Conservation (phyloP, 2,329 filamentous ascomycete species). For the Penicillium crustosum region DNA sequence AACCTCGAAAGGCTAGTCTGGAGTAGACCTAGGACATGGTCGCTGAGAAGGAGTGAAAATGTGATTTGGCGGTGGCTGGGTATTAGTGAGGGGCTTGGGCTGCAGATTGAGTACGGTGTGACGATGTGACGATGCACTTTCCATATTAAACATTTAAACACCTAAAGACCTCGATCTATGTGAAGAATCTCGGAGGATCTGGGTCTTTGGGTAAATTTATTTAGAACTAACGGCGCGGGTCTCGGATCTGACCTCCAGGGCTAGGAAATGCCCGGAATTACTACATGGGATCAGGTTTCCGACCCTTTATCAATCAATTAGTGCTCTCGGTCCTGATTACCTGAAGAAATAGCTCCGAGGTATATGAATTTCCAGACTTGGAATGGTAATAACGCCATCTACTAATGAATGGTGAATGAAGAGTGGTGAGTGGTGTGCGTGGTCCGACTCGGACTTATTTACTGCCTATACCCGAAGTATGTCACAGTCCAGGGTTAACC, state of each 20-base stretch:
- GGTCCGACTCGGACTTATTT: background rate
- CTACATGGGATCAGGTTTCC: constrained; percentile 1
- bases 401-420: background rate
- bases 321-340: constrained; percentile 13
- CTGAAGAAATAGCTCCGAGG: constrained; percentile 8
- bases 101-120: constrained; percentile 11
- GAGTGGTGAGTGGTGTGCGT: background rate
- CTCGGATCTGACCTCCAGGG: background rate
- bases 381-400: background rate
- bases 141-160: background rate
- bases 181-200: background rate
- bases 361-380: background rate
- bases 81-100: constrained; percentile 8
- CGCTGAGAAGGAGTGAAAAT: background rate
- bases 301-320: background rate
- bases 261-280: background rate
- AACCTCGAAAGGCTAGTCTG: background rate
- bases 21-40: background rate
- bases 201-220: background rate
- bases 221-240: background rate
- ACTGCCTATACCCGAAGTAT: background rate
- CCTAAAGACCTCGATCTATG: background rate
- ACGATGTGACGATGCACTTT: constrained; percentile 2
- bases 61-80: constrained; percentile 10
- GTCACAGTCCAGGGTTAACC: background rate